Conservation (phyloP, 1,284 basidiomycete genomes). For the Papiliotrema flavescens region DNA sequence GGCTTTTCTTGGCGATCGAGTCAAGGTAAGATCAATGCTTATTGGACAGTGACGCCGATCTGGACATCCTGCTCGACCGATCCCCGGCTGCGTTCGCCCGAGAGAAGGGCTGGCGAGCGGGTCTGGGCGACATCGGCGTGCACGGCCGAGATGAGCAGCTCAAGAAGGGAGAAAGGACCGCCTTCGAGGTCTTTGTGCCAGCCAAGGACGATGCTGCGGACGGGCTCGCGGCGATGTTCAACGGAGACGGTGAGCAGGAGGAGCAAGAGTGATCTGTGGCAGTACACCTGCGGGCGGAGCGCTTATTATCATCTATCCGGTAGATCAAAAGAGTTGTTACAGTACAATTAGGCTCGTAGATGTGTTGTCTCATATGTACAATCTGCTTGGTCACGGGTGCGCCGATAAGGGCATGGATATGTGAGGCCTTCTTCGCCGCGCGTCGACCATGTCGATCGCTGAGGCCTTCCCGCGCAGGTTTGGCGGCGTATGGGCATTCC, state of each 20-base stretch:
- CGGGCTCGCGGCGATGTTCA: slow-evolving; percentile 63
- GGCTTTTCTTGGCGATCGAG: no score
- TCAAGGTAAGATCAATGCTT: not conserved
- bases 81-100: slow-evolving; percentile 74
- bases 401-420: no score
- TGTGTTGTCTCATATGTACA: no score
- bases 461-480: no score
- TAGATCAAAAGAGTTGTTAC: no score
- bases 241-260: slow-evolving; percentile 36
- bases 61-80: slow-evolving; percentile 77
- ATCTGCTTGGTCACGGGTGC: no score
- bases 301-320: no score
- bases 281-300: no score
- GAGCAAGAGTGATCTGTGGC: slow-evolving; percentile 6
- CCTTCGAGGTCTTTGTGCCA: slow-evolving; percentile 74
- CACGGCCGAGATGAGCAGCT: slow-evolving; percentile 41
- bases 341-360: no score
- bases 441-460: no score
- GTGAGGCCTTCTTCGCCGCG: no score
- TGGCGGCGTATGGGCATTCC: no score
- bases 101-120: slow-evolving; percentile 67
- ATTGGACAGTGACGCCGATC: slow-evolving; percentile 62
- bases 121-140: slow-evolving; percentile 35
- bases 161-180: slow-evolving; percentile 52
- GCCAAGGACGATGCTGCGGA: slow-evolving; percentile 67